Evolutionary conservation across 805 yeast genomes (phyloP), one percentile per base, ranked within the genome.

Genomic region (Dipodascus geniculatus): DNA sequence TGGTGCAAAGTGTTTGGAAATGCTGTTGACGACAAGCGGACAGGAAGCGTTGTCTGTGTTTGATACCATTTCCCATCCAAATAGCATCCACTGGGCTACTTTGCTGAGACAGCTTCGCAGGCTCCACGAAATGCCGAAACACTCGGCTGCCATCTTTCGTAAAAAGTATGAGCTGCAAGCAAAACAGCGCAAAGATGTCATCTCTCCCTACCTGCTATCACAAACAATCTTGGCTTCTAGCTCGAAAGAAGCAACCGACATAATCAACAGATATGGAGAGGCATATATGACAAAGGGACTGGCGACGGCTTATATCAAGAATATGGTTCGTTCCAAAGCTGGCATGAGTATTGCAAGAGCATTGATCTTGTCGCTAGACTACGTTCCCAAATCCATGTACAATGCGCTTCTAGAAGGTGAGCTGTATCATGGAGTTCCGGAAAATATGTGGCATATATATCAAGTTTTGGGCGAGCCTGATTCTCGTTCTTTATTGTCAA

Each of bases 31-130:
- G 23, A 19, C 23, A 11, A 55, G 56, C 35, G 23, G 54, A 16
- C 33, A 23, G n/a, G 60, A 59, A 48, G 60, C 59, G 16, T 44
- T 57, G 14, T 49, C 48, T 9, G 16, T 51, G 2, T 51, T 59
- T 35, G 53, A 53, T 23, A 31, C 48, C 22, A 53, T 55, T 11
- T 49, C 58, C 16, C 14, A 38, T 6, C 44, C 44, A 6, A 38
- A 38, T 38, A 38, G 44, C 20, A 38, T 38, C 20, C 44, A 64
- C 20, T 67, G 69, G 69, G 61, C 60, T 2, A 44, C 59, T 8
- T 50, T 61, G 48, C 49, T 65, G 17, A 50, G 53, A 22, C 52
- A 58, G 2, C 48, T 67, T 8, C 48, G 55, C 14, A 52, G 56
- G 6, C 42, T 55, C 2, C 57, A 60, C 17, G 51, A 56, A 6